Base-by-base conservation (phyloP, 345 rosid species). In the Trapa incisa region DNA sequence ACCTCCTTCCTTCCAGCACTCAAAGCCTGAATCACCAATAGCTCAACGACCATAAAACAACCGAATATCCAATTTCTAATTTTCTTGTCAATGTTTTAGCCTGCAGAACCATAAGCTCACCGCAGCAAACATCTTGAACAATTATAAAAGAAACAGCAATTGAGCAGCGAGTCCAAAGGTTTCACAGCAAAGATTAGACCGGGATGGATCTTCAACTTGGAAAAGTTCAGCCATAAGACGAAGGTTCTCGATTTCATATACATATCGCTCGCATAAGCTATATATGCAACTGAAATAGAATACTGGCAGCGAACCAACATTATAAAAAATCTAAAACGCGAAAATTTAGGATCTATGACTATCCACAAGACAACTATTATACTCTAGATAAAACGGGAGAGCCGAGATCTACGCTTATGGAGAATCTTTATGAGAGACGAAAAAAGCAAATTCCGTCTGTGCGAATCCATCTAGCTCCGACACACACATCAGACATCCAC, bases 1-100 rank as follows among this genome's bases (percentile, higher is more conserved):
- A 71, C 64, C 73, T 4, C 65, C 68, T 68, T 69, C 32, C 66
- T 33, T 47, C 47, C 66, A 54, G 39, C 22, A 38, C 63, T 64
- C 39, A 69, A 61, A 47, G 39, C 13, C 17, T n/a, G 17, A 0
- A 58, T 16, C 32, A 58, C 63, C 63, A 58, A 33, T 35, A 16
- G 33, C 38, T 10, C 10, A 6, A 57, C 0, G 2, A 8, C 15
- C 14, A 32, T 16, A 58, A 58, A 58, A 58, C 4, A 58, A 10
- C 22, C 22, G 3, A 50, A 50, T 50, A 32, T 12, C 13, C 3
- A 58, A 58, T 13, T 33, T 29, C 63, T 9, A 3, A 9, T 33
- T 32, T 58, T 58, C 37, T 3, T 3, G 8, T 10, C 56, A 50
- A 9, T 35, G 14, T 32, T 8, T 58, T 29, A 10, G 3, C 37